These are phyloP conservation scores for Pythium scleroteichum DNA, from an alignment of 352 stramenopile genomes.

Conservation along the genomic window DNA sequence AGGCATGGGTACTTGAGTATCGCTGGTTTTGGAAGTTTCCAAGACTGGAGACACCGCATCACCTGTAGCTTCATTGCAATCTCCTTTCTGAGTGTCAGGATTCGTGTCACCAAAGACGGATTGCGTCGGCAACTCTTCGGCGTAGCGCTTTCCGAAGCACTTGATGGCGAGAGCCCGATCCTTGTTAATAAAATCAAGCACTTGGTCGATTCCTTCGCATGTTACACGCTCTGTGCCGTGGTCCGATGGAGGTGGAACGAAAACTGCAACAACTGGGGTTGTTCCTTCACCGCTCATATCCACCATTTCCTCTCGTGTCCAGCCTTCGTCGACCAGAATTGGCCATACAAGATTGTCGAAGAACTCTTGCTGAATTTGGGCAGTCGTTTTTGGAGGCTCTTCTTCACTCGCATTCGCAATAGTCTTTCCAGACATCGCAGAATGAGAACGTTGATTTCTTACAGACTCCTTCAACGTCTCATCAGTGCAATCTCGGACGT, in stretches of 20 bases:
- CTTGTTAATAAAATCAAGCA: conserved; percentile 56
- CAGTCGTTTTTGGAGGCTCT: conserved; percentile 13
- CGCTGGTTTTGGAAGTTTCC: background rate
- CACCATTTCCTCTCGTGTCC: conserved; percentile 48
- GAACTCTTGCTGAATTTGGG: conserved; percentile 51
- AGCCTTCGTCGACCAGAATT: conserved; percentile 71
- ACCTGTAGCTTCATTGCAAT: conserved; percentile 1
- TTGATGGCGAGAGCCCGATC: conserved; percentile 49
- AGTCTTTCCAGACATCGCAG: background rate
- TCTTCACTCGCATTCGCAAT: conserved; percentile 15
- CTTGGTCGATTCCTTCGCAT: conserved; percentile 48
- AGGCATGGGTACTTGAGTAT: too few species aligned
- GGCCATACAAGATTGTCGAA: conserved; percentile 84
- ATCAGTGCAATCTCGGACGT: conserved; percentile 70
- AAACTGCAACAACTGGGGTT: conserved; percentile 29
- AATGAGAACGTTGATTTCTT: conserved; percentile 43
- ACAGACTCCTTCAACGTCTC: conserved; percentile 76
- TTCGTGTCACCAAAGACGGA: conserved; percentile 30
- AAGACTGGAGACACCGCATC: background rate
- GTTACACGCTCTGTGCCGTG: conserved; percentile 2
- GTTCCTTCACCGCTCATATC: conserved; percentile 29
- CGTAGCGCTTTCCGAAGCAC: conserved; percentile 73
- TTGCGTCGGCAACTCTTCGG: conserved; percentile 44
- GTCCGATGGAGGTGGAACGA: conserved; percentile 6
- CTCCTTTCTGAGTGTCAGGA: conserved; percentile 15